These are phyloP conservation scores for Ceratocystis huliohia DNA, from an alignment of 2,329 filamentous ascomycete species.

Conservation along the genomic window DNA sequence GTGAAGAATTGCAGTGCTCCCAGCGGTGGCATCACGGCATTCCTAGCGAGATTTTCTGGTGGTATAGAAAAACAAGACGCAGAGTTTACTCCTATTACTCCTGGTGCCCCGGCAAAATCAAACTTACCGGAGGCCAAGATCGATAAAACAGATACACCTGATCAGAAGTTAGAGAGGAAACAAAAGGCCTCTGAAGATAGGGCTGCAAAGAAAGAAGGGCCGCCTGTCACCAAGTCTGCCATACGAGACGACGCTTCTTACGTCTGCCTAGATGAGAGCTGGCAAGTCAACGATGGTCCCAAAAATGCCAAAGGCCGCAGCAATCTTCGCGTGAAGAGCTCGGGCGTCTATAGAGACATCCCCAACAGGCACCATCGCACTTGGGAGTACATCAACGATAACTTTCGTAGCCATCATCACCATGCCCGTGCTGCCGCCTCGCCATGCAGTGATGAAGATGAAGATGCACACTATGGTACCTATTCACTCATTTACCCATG, in stretches of 20 bases:
- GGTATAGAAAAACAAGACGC: neutral
- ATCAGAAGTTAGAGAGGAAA: neutral
- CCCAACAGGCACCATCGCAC: neutral
- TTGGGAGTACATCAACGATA: neutral
- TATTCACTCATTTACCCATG: neutral
- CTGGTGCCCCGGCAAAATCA: neutral
- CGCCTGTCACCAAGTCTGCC: neutral
- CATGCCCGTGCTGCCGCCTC: neutral
- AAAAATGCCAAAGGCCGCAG: slow-evolving; percentile 2
- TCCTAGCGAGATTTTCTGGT: neutral
- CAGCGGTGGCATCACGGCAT: neutral
- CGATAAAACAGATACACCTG: neutral
- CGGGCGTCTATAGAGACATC: neutral
- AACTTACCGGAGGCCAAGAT: neutral
- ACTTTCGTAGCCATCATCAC: neutral
- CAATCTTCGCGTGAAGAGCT: neutral
- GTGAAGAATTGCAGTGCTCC: neutral
- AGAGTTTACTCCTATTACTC: neutral
- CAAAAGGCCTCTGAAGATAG: neutral
- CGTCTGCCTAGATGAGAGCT: neutral
- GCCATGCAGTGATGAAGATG: neutral
- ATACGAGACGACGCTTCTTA: neutral
- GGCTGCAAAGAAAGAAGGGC: neutral
- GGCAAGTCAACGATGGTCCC: neutral
- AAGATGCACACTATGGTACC: neutral